Percentiles rank a stretch among this genome's conserved stretches.
These are phyloP conservation scores for Scedosporium minutisporum DNA, from an alignment of 2,329 filamentous ascomycete genomes.

Conservation along the genomic window DNA sequence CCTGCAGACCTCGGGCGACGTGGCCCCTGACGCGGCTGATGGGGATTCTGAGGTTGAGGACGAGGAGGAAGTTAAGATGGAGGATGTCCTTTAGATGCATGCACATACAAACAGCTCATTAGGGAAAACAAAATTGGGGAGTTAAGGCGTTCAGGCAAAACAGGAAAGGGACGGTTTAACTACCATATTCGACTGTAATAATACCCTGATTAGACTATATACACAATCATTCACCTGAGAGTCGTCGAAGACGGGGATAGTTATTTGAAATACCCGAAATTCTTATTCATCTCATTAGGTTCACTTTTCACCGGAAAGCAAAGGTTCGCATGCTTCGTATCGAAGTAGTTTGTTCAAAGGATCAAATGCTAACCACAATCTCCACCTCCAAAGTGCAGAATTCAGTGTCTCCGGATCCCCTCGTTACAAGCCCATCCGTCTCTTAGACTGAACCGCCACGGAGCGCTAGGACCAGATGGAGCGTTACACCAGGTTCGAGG, in stretches of 20 bases:
- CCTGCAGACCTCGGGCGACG: conserved; percentile 27
- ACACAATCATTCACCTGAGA: background rate
- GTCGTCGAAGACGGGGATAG: background rate
- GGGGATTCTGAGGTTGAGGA: conserved; percentile 47
- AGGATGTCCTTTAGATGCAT: conserved; percentile 46
- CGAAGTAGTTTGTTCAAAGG: background rate
- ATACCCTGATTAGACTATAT: background rate
- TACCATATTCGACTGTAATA: background rate
- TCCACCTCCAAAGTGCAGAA: background rate
- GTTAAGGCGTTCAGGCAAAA: background rate
- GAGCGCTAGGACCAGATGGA: conserved; percentile 91
- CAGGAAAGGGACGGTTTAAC: background rate
- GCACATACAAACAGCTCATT: background rate
- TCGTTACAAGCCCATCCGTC: background rate
- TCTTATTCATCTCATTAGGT: too few relatives aligned
- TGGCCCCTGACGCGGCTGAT: conserved; percentile 39
- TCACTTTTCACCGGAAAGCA: too few relatives aligned
- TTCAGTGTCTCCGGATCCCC: background rate
- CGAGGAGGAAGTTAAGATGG: conserved; percentile 64
- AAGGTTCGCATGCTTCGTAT: background rate
- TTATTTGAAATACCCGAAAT: background rate
- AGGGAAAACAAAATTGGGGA: background rate
- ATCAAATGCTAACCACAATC: background rate
- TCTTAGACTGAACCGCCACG: conserved; percentile 56
- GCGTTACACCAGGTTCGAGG: conserved; percentile 82